Evolutionary conservation across 1,284 basidiomycete species (phyloP).

Genomic region (Wolfiporia cocos): DNA sequence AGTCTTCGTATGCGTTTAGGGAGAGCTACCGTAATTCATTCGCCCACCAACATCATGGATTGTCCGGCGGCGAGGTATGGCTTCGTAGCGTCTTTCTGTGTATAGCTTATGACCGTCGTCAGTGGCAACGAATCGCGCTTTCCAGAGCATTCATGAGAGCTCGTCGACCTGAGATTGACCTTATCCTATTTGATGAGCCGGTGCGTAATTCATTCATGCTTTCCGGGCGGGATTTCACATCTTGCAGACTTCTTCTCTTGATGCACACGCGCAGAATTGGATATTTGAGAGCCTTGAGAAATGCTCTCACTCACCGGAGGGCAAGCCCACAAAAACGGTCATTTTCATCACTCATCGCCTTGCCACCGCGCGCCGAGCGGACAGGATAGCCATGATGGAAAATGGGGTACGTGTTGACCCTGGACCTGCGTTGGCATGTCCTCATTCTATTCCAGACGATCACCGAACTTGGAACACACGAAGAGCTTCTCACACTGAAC

Average conservation of each 20-base stretch:
- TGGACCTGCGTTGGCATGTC: slow-evolving; percentile 9
- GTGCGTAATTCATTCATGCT: slow-evolving; percentile 30
- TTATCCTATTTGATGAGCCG: slow-evolving; percentile 78
- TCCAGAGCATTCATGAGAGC: slow-evolving; percentile 82
- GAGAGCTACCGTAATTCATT: slow-evolving; percentile 15
- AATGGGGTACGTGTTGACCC: slow-evolving; percentile 50
- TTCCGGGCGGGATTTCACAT: slow-evolving; percentile 6
- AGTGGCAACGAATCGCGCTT: slow-evolving; percentile 85
- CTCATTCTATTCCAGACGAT: slow-evolving; percentile 46
- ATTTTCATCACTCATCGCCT: slow-evolving; percentile 83
- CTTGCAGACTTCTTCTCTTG: slow-evolving; percentile 70
- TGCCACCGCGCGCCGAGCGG: slow-evolving; percentile 70
- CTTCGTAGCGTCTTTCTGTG: background rate
- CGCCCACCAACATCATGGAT: slow-evolving; percentile 44
- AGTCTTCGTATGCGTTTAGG: slow-evolving; percentile 36
- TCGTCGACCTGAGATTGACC: slow-evolving; percentile 63
- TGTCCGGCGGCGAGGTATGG: slow-evolving; percentile 74
- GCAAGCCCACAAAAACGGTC: slow-evolving; percentile 60
- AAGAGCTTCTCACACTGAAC: slow-evolving; percentile 56
- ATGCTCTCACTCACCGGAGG: slow-evolving; percentile 48
- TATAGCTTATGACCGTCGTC: slow-evolving; percentile 6
- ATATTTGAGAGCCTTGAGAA: slow-evolving; percentile 69
- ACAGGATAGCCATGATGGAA: slow-evolving; percentile 84
- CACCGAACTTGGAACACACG: slow-evolving; percentile 74
- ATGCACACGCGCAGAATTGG: slow-evolving; percentile 73